Base-by-base conservation (phyloP, 352 stramenopile genomes). In the Thraustochytrium sp. region DNA sequence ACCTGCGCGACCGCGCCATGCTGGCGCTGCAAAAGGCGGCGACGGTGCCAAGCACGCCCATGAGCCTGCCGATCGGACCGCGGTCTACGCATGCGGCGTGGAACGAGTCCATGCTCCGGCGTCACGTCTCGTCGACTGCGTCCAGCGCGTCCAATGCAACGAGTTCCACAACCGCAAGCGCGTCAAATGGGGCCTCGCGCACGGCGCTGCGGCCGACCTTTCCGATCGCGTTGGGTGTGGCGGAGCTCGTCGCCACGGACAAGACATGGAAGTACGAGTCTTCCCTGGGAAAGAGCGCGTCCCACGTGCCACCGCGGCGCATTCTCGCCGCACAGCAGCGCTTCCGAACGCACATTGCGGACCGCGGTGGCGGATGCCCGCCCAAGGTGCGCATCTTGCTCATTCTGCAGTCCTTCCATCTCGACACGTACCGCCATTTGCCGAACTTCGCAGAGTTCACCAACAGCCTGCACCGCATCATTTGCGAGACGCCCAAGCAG, bases 401-500 rank as follows among this genome's bases (percentile, higher is more conserved):
- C 23, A 42, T 80, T 3, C 38, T 80, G 29, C 34, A 80, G 49
- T 65, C 48, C n/a, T 80, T 80, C 26, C 68, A 80, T 16, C n/a
- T 80, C 3, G 68, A 80, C 18, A 8, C 3, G 1, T 44, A 75
- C 26, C 53, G n/a, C 21, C n/a, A 44, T 5, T 44, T 80, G 23
- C 44, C 29, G 8, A 80, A 80, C 68, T 80, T 80, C 76, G 68
- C 31, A 18, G 75, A 84, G 61, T 80, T 84, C 8, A 34, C 29
- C 13, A 61, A 26, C 42, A 36, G 13, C 5, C 61, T 84, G 18
- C 36, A 11, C 23, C 18, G 29, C 9, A 62, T 80, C 40, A 84
- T 84, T 23, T 56, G 18, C n/a, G 55, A 73, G 42, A 29, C 61
- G 29, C 75, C 72, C 21, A 82, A 77, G n/a, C 55, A 84, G 61